Evolutionary conservation across 2,329 filamentous ascomycete species (phyloP).

Genomic region (Xylariaceae sp.): DNA sequence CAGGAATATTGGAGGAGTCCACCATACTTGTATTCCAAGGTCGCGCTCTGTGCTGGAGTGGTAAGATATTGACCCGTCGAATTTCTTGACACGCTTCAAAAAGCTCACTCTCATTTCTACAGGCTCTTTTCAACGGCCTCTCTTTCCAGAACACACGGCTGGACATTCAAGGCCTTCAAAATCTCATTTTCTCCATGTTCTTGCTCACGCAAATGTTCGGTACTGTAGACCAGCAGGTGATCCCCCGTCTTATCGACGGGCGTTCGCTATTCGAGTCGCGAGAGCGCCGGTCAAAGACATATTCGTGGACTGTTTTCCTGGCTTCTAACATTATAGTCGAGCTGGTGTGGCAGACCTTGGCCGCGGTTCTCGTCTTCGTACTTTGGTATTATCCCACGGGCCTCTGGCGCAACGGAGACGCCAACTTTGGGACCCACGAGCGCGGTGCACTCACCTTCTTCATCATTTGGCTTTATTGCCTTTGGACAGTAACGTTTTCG

Average conservation of each 20-base stretch:
- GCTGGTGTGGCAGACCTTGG: slow-evolving; percentile 39
- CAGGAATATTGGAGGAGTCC: slow-evolving; percentile 15
- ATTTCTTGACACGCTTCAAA: no score
- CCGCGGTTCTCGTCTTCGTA: neutral
- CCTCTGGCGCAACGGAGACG: neutral
- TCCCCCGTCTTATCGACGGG: slow-evolving; percentile 76
- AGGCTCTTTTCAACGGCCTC: slow-evolving; percentile 69
- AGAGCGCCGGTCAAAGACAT: slow-evolving; percentile 73
- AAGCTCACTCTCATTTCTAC: neutral
- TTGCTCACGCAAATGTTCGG: slow-evolving; percentile 57
- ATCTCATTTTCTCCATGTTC: slow-evolving; percentile 38
- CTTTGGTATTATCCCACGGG: slow-evolving; percentile 21
- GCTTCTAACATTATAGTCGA: slow-evolving; percentile 75
- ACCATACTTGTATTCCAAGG: slow-evolving; percentile 15
- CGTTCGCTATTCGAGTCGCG: slow-evolving; percentile 74
- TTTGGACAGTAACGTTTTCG: slow-evolving; percentile 9
- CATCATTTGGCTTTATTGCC: slow-evolving; percentile 1
- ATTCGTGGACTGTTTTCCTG: slow-evolving; percentile 79
- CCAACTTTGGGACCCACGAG: neutral
- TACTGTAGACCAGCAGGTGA: slow-evolving; percentile 71
- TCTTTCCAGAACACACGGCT: slow-evolving; percentile 66
- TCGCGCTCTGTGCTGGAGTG: slow-evolving; percentile 3
- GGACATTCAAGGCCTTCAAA: slow-evolving; percentile 69
- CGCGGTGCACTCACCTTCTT: slow-evolving; percentile 8
- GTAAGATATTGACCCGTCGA: slow-evolving; percentile 5